A percentile compares a stretch with the other conserved stretches of the same genome.
Conservation (phyloP, 768 basidiomycete genomes). For the Suillus bovinus region DNA sequence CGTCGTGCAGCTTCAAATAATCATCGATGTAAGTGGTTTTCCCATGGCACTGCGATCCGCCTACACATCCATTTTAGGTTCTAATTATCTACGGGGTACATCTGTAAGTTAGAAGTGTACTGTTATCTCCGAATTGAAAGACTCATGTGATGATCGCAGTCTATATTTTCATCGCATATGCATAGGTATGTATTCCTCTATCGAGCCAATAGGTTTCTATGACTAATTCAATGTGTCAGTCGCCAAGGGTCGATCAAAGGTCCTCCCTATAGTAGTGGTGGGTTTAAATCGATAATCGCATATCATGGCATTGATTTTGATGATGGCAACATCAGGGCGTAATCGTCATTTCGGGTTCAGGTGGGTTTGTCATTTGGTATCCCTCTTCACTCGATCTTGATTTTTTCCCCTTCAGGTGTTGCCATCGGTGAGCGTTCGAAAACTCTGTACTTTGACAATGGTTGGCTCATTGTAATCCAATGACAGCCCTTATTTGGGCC, state of each 20-base stretch:
- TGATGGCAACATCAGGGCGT: background rate
- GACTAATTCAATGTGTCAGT: background rate
- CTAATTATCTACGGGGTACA: background rate
- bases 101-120: background rate
- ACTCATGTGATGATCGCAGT: background rate
- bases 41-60: background rate
- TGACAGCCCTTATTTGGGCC: background rate
- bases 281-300: background rate
- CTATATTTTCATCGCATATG: slow-evolving; percentile 1
- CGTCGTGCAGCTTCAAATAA: background rate
- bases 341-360: background rate
- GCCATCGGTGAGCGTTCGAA: background rate
- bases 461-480: background rate
- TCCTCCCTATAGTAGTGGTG: background rate
- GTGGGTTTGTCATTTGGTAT: background rate
- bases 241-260: background rate
- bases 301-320: background rate
- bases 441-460: background rate
- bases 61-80: background rate
- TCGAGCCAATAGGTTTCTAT: background rate
- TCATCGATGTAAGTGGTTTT: background rate
- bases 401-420: background rate
- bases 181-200: background rate
- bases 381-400: background rate
- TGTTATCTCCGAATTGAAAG: background rate